Evolutionary conservation across 1,139 yeast genomes (phyloP).

Genomic region (Kazachstania sp.): DNA sequence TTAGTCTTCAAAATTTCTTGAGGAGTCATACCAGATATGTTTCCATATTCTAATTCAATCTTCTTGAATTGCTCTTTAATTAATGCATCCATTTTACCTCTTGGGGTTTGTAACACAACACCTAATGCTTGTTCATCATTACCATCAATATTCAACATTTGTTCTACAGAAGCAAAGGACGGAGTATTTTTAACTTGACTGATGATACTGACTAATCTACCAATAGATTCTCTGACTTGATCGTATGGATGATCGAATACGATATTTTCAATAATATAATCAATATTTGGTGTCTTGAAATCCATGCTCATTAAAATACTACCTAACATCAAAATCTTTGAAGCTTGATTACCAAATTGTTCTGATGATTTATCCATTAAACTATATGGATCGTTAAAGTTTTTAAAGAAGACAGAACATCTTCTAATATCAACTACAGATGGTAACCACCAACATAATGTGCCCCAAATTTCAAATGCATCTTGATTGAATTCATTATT

Average conservation of each 20-base stretch:
- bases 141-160: constrained; percentile 34
- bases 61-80: constrained; percentile 36
- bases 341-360: constrained; percentile 60
- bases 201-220: constrained; percentile 51
- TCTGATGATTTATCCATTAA: constrained; percentile 46
- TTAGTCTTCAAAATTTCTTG: constrained; percentile 32
- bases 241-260: constrained; percentile 60
- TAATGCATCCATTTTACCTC: constrained; percentile 23
- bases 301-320: constrained; percentile 47
- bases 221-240: constrained; percentile 65
- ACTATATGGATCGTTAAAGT: constrained; percentile 37
- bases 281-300: constrained; percentile 51
- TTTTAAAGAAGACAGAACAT: constrained; percentile 41
- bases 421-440: constrained; percentile 60
- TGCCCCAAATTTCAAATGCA: constrained; percentile 65
- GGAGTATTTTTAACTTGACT: constrained; percentile 48
- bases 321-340: constrained; percentile 48
- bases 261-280: constrained; percentile 38
- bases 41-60: constrained; percentile 39
- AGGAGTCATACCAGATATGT: constrained; percentile 28
- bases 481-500: constrained; percentile 66
- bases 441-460: constrained; percentile 70
- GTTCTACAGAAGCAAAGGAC: constrained; percentile 38
- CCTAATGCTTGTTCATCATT: constrained; percentile 36
- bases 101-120: constrained; percentile 20